Conservation (phyloP, 2,329 filamentous ascomycete species). For the Alternaria gaisen region DNA sequence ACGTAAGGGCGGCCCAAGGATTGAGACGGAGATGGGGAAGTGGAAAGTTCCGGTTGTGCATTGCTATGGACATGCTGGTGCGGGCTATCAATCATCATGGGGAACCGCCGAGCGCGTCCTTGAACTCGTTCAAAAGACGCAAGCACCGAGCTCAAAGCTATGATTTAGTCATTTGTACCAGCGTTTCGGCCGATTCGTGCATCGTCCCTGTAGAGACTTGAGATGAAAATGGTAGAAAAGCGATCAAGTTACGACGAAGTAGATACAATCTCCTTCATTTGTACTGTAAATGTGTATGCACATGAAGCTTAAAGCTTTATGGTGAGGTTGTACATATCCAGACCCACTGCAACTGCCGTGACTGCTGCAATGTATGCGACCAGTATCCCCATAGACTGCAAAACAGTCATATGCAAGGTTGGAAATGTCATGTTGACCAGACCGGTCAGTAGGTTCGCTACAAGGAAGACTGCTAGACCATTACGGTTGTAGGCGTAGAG, state of each 20-base stretch:
- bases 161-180: constrained; percentile 10
- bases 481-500: constrained; percentile 88
- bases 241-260: no score
- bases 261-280: background rate
- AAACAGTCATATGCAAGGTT: constrained; percentile 75
- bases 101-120: constrained; percentile 54
- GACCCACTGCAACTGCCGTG: constrained; percentile 70
- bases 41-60: constrained; percentile 68
- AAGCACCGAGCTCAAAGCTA: constrained; percentile 35
- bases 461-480: constrained; percentile 82
- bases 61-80: constrained; percentile 81
- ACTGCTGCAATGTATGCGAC: constrained; percentile 74
- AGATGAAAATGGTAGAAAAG: no score
- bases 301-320: constrained; percentile 68
- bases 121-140: constrained; percentile 50
- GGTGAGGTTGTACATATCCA: constrained; percentile 73
- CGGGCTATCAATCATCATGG: constrained; percentile 70
- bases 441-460: constrained; percentile 90
- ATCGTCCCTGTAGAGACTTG: no score
- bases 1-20: constrained; percentile 74
- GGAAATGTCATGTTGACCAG: constrained; percentile 86
- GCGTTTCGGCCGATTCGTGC: background rate
- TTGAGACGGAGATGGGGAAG: constrained; percentile 73
- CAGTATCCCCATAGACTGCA: constrained; percentile 76
- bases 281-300: background rate